These are phyloP conservation scores for Cicer arietinum DNA, from an alignment of 306 rosid species.

Conservation along the genomic window DNA sequence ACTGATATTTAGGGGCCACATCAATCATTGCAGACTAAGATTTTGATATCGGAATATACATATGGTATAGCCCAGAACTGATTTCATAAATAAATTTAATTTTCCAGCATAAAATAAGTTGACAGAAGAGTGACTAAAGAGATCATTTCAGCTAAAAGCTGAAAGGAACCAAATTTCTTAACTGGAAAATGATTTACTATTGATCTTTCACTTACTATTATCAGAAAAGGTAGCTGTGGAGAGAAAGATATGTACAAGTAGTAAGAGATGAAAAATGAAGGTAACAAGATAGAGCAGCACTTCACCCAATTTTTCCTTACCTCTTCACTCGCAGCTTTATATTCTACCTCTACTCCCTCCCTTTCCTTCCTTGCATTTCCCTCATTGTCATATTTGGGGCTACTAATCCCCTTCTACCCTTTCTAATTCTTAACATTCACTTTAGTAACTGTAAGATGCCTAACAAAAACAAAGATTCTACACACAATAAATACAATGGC, in stretches of 20 bases:
- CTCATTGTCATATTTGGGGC: neutral
- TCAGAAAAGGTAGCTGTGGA: slow-evolving; percentile 14
- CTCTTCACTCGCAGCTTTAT: neutral
- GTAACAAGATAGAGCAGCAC: neutral
- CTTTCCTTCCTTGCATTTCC: slow-evolving; percentile 23
- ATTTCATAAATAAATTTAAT: neutral
- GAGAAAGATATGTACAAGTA: neutral
- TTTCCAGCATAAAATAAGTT: slow-evolving; percentile 11
- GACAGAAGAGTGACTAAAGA: slow-evolving; percentile 4
- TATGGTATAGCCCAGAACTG: neutral
- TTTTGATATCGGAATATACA: neutral
- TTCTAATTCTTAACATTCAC: slow-evolving; percentile 1
- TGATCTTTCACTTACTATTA: slow-evolving; percentile 11
- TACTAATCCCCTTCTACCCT: neutral
- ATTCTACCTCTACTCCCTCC: neutral
- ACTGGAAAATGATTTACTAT: slow-evolving; percentile 7
- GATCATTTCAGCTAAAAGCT: slow-evolving; percentile 22
- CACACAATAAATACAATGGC: neutral
- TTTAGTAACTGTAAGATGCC: neutral
- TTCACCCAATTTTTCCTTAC: slow-evolving; percentile 12
- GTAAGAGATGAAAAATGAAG: neutral
- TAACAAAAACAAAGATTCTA: slow-evolving; percentile 19
- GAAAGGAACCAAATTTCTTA: neutral
- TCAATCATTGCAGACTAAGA: neutral
- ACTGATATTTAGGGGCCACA: neutral